Evolutionary conservation across 2,329 filamentous ascomycete species (phyloP).

Genomic region (Aspergillus ustus): DNA sequence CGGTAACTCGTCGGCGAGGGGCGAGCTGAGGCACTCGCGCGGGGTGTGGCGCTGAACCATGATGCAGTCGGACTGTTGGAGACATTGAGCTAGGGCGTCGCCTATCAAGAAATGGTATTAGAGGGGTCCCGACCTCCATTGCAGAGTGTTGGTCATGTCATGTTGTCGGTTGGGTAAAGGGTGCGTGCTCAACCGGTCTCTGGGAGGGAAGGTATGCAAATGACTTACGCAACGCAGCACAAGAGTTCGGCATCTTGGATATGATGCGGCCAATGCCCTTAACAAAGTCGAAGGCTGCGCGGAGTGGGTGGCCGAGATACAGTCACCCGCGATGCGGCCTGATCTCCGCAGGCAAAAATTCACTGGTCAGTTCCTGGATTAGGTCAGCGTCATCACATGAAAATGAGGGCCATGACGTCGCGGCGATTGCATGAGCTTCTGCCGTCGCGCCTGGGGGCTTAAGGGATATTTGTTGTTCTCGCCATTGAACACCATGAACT

Average conservation of each 20-base stretch:
- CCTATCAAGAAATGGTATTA: constrained; percentile 57
- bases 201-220: neutral
- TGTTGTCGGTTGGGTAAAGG: neutral
- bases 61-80: constrained; percentile 95
- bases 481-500: constrained; percentile 4
- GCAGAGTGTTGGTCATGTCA: neutral
- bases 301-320: neutral
- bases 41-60: constrained; percentile 88
- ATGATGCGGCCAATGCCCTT: constrained; percentile 4
- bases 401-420: constrained; percentile 20
- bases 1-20: constrained; percentile 80
- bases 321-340: constrained; percentile 1
- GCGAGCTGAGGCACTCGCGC: constrained; percentile 83
- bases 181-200: neutral
- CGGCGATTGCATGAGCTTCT: neutral
- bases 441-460: neutral
- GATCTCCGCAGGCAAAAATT: constrained; percentile 22
- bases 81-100: constrained; percentile 88
- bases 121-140: neutral
- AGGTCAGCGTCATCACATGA: constrained; percentile 37
- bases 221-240: constrained; percentile 88
- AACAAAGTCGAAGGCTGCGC: neutral
- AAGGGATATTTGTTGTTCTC: neutral
- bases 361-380: constrained; percentile 33
- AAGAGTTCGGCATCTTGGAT: constrained; percentile 83